phyloP scores from a whole-genome alignment of 306 rosid genomes.

The Echinosophora koreensis region DNA sequence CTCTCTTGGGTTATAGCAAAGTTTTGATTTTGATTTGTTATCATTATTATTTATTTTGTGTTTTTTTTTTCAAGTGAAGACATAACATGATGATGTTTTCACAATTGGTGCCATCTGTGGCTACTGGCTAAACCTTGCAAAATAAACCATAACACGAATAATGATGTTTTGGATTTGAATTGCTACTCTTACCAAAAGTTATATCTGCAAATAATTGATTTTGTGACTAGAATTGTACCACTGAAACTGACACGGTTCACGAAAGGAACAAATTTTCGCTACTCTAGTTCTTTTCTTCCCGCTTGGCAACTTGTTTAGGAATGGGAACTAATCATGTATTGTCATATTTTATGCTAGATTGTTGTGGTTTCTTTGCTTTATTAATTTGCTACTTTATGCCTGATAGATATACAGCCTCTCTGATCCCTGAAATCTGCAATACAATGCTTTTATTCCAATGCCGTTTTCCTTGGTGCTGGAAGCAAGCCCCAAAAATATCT shows the following conservation, averaged over 20 bases:
- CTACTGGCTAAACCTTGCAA: slow-evolving; percentile 24
- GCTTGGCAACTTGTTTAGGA: background rate
- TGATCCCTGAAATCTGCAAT: slow-evolving; percentile 9
- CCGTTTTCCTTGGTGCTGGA: slow-evolving; percentile 21
- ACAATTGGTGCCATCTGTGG: slow-evolving; percentile 6
- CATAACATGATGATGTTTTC: background rate
- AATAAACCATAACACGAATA: background rate
- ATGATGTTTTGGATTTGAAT: slow-evolving; percentile 4
- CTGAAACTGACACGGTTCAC: slow-evolving; percentile 6
- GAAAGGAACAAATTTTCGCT: background rate
- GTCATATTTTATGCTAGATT: background rate
- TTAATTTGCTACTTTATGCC: background rate
- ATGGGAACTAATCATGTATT: background rate
- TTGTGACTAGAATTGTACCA: background rate
- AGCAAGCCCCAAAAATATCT: background rate
- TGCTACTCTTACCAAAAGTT: background rate
- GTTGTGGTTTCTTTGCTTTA: slow-evolving; percentile 10
- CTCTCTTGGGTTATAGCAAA: background rate
- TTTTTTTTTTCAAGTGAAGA: background rate
- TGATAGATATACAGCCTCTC: background rate
- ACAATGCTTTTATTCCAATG: background rate
- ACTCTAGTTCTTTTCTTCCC: slow-evolving; percentile 6
- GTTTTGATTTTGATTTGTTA: background rate
- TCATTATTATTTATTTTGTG: no score
- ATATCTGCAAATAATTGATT: slow-evolving; percentile 18